These are phyloP conservation scores for Neocallimastix lanati DNA, from an alignment of 192 early-diverging fungal genomes.

Conservation along the genomic window DNA sequence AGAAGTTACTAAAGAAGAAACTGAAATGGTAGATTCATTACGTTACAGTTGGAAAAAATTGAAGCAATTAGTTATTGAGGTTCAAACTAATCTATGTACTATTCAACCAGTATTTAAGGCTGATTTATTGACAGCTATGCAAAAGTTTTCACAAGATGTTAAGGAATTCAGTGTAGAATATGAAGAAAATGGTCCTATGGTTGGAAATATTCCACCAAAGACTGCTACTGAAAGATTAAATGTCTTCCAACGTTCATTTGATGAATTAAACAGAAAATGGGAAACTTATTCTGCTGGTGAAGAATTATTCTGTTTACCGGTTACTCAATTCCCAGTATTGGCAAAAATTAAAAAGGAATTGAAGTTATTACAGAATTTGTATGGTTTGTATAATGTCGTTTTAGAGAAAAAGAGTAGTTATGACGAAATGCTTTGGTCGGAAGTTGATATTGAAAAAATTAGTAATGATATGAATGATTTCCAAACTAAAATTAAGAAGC, in stretches of 20 bases:
- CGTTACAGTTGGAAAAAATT: constrained; percentile 52
- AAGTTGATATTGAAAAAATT: constrained; percentile 32
- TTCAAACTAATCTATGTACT: constrained; percentile 34
- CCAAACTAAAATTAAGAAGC: constrained; percentile 47
- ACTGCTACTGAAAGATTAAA: constrained; percentile 43
- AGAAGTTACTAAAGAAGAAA: constrained; percentile 39
- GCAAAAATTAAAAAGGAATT: constrained; percentile 42
- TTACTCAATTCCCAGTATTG: constrained; percentile 41
- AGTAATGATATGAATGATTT: constrained; percentile 31
- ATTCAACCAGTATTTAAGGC: constrained; percentile 46
- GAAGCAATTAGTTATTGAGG: constrained; percentile 36
- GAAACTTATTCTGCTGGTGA: constrained; percentile 46
- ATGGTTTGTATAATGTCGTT: constrained; percentile 45
- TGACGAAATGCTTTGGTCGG: constrained; percentile 42
- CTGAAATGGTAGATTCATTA: constrained; percentile 47
- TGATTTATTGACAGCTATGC: constrained; percentile 30
- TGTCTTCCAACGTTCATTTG: constrained; percentile 43
- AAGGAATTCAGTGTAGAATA: constrained; percentile 43
- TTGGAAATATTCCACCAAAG: constrained; percentile 38
- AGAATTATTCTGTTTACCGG: constrained; percentile 40
- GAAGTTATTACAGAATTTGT: constrained; percentile 40
- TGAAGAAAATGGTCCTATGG: constrained; percentile 46
- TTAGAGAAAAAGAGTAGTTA: constrained; percentile 30
- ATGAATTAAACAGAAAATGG: constrained; percentile 48
- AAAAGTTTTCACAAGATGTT: constrained; percentile 38